phyloP scores from a whole-genome alignment of 768 basidiomycete species.

The Boletus pseudopeckii region DNA sequence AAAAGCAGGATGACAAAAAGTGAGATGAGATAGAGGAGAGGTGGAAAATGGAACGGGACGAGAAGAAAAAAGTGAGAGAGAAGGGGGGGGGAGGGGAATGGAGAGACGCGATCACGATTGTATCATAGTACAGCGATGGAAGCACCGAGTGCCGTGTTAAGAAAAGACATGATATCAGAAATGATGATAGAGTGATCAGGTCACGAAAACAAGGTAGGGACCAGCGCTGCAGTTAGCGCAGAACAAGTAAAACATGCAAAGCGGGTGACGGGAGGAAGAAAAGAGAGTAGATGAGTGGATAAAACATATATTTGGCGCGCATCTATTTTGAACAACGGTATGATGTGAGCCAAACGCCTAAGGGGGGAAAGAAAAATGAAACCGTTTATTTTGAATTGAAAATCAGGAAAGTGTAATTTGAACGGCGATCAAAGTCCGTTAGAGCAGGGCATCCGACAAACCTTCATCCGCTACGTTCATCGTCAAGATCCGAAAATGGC shows the following conservation, averaged over 20 bases:
- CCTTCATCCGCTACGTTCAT: slow-evolving; percentile 11
- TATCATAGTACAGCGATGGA: slow-evolving; percentile 20
- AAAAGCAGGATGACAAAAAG: neutral
- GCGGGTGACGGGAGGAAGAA: too few relatives aligned
- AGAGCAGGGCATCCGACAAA: neutral
- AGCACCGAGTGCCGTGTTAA: slow-evolving; percentile 4
- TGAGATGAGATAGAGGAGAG: neutral
- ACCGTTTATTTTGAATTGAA: slow-evolving; percentile 10
- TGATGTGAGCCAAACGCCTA: slow-evolving; percentile 16
- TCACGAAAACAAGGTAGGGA: neutral
- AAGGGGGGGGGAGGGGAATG: too few relatives aligned
- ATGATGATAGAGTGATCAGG: slow-evolving; percentile 1
- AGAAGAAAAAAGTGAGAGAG: too few relatives aligned
- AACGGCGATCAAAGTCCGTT: slow-evolving; percentile 13
- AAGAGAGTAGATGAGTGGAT: neutral
- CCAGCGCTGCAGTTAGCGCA: neutral
- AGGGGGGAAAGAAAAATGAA: neutral
- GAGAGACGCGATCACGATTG: slow-evolving; percentile 6
- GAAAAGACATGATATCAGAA: slow-evolving; percentile 8
- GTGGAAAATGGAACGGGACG: neutral
- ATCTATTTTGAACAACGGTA: slow-evolving; percentile 19
- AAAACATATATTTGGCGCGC: slow-evolving; percentile 8
- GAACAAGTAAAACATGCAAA: slow-evolving; percentile 1
- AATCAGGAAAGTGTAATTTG: slow-evolving; percentile 20
- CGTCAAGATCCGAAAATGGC: slow-evolving; percentile 17